phyloP scores from a whole-genome alignment of 345 rosid species.

The Pugionium cornutum region DNA sequence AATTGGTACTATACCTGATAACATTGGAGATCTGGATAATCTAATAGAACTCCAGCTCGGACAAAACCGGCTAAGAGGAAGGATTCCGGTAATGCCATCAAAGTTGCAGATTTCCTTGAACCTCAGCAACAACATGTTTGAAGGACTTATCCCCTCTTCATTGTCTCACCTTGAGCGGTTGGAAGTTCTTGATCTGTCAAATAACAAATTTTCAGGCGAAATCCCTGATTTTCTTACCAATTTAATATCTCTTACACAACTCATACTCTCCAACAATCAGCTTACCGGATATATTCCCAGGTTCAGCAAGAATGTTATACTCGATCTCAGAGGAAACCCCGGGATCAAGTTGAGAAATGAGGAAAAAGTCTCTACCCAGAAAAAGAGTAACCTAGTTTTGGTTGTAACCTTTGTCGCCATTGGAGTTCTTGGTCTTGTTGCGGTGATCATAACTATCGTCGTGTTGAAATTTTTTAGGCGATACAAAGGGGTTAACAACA shows the following conservation, averaged over 20 bases:
- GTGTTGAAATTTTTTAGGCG: slow-evolving; percentile 44
- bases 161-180: slow-evolving; percentile 43
- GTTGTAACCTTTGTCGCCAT: slow-evolving; percentile 43
- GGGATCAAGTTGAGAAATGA: slow-evolving; percentile 2
- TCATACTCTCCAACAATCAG: slow-evolving; percentile 63
- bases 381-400: slow-evolving; percentile 39
- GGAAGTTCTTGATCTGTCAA: slow-evolving; percentile 79
- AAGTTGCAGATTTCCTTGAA: slow-evolving; percentile 68
- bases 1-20: slow-evolving; percentile 57
- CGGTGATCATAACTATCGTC: slow-evolving; percentile 38
- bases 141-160: slow-evolving; percentile 50
- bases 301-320: slow-evolving; percentile 32
- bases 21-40: slow-evolving; percentile 33
- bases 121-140: slow-evolving; percentile 65
- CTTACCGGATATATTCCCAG: slow-evolving; percentile 53
- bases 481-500: slow-evolving; percentile 47
- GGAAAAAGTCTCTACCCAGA: not conserved
- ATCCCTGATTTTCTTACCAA: slow-evolving; percentile 42
- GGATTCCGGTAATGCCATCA: slow-evolving; percentile 58
- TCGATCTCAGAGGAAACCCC: slow-evolving; percentile 48
- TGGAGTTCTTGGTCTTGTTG: slow-evolving; percentile 43
- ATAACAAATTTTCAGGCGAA: slow-evolving; percentile 54
- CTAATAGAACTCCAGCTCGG: slow-evolving; percentile 81
- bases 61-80: slow-evolving; percentile 54
- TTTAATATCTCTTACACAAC: slow-evolving; percentile 46